Base-by-base conservation (phyloP, 148 eudicot genomes). In the Amaranthus hypochondriacus region DNA sequence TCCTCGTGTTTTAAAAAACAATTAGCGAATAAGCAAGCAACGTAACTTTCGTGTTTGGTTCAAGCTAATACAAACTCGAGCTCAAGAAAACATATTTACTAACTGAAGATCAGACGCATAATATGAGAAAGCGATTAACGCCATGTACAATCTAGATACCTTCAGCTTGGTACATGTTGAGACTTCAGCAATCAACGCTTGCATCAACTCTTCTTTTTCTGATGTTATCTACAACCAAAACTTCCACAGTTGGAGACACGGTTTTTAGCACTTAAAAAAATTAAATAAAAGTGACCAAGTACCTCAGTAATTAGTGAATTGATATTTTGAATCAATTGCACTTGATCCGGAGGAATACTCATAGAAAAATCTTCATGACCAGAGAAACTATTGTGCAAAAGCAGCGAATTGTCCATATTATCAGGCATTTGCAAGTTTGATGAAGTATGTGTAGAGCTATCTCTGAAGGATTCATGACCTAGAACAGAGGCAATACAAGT, bases 231-330 rank as follows among this genome's bases (percentile, higher is more conserved):
- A 89, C 80, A 80, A 63, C 74, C 61, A 77, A 9, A 71, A 14
- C 13, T 58, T 62, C 68, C 28, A 69, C 55, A 48, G 10, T 49
- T 71, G 54, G 67, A 69, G 75, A 62, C 48, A 69, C 53, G 6
- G 9, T 43, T 6, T 1, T 12, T 44, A 44, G 7, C 49, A 11
- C 46, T 42, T 42, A 8, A 6, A 8, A 11, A 7, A 0, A 66
- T 11, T 43, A 71, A 60, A 56, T 8, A 15, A 55, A 54, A 53
- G 76, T 28, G 58, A 67, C 54, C 63, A 68, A 64, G 65, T 68
- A 96, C 99, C 96, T 92, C 99, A 2, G 95, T 84, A 18, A 92
- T 82, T 70, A 92, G 78, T 42, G 96, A 84, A 74, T 82, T 82
- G 21, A 96, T 96, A 77, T 90, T 92, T 64, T 88, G 83, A 56